A percentile compares a stretch with the other conserved stretches of the same genome.
phyloP scores from a whole-genome alignment of 208 protist species.

The Trypanosoma vivax region DNA sequence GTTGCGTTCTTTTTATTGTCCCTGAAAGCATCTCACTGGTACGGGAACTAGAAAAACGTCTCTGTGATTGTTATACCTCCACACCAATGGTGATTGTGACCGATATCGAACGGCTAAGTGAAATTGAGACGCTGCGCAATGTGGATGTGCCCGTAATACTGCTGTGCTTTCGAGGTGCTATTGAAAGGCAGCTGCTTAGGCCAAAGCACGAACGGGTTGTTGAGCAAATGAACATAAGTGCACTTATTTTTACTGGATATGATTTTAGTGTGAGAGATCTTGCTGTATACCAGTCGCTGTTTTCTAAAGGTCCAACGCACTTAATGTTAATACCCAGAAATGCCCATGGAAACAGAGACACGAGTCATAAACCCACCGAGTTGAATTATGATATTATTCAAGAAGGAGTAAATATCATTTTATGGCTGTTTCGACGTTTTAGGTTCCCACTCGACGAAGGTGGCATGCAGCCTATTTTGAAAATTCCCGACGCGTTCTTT shows the following conservation, averaged over 20 bases:
- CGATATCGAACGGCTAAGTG: slow-evolving; percentile 11
- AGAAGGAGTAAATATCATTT: slow-evolving; percentile 25
- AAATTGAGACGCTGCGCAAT: slow-evolving; percentile 1
- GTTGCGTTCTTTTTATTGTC: slow-evolving; percentile 35
- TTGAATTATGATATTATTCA: slow-evolving; percentile 9
- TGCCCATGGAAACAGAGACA: slow-evolving; percentile 12
- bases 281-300: slow-evolving; percentile 8
- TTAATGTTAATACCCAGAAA: neutral
- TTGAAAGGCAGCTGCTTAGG: slow-evolving; percentile 35
- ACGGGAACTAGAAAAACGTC: slow-evolving; percentile 19
- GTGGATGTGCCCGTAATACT: slow-evolving; percentile 36
- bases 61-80: slow-evolving; percentile 56
- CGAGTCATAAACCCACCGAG: slow-evolving; percentile 6
- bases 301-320: neutral
- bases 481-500: slow-evolving; percentile 33
- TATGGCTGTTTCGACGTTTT: slow-evolving; percentile 69
- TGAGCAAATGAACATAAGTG: slow-evolving; percentile 6
- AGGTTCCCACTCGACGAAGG: slow-evolving; percentile 27
- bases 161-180: slow-evolving; percentile 28
- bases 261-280: neutral
- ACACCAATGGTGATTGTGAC: slow-evolving; percentile 36
- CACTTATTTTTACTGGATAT: slow-evolving; percentile 8
- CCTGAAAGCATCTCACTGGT: slow-evolving; percentile 22
- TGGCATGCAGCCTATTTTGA: slow-evolving; percentile 42
- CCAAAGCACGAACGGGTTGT: slow-evolving; percentile 19